A percentile compares a stretch with the other conserved stretches of the same genome.
These are phyloP conservation scores for Gossypium thurberi DNA, from an alignment of 345 rosid species.

Conservation along the genomic window DNA sequence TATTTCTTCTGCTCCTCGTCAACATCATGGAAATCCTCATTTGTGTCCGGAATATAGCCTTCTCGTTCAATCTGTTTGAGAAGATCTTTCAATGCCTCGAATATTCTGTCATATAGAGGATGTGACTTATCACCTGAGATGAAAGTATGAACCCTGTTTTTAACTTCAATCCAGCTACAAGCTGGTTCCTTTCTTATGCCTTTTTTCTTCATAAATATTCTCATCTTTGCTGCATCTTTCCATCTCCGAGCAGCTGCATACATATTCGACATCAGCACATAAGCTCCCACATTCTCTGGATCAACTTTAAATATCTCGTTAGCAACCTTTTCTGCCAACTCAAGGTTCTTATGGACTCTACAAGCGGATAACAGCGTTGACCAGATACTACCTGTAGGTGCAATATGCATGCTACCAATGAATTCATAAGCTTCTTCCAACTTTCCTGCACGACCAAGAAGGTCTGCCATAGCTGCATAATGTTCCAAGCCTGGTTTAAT, in stretches of 20 bases:
- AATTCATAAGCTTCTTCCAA: slow-evolving; percentile 72
- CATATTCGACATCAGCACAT: slow-evolving; percentile 64
- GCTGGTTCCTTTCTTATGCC: slow-evolving; percentile 68
- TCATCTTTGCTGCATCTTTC: slow-evolving; percentile 51
- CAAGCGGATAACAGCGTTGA: slow-evolving; percentile 66
- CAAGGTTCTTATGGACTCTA: slow-evolving; percentile 64
- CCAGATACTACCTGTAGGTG: slow-evolving; percentile 63
- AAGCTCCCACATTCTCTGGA: slow-evolving; percentile 66
- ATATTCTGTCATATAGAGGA: slow-evolving; percentile 38
- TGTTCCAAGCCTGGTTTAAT: slow-evolving; percentile 68
- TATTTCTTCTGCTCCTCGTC: slow-evolving; percentile 69
- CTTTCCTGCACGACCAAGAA: slow-evolving; percentile 84
- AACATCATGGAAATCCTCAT: slow-evolving; percentile 61
- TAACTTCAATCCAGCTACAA: slow-evolving; percentile 83
- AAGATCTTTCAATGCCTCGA: slow-evolving; percentile 38
- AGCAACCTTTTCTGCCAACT: slow-evolving; percentile 64
- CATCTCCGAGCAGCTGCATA: slow-evolving; percentile 64
- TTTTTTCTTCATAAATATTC: slow-evolving; percentile 40
- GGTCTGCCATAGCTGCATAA: slow-evolving; percentile 76
- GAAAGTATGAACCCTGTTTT: slow-evolving; percentile 55
- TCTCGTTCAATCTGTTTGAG: slow-evolving; percentile 56
- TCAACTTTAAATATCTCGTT: slow-evolving; percentile 47
- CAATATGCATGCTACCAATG: slow-evolving; percentile 38
- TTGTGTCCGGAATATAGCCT: slow-evolving; percentile 66
- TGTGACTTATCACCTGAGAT: slow-evolving; percentile 71